Percentiles rank a stretch among this genome's conserved stretches.
These are phyloP conservation scores for Phlyctochytrium planicorne DNA, from an alignment of 192 early-diverging fungal genomes.

Conservation along the genomic window DNA sequence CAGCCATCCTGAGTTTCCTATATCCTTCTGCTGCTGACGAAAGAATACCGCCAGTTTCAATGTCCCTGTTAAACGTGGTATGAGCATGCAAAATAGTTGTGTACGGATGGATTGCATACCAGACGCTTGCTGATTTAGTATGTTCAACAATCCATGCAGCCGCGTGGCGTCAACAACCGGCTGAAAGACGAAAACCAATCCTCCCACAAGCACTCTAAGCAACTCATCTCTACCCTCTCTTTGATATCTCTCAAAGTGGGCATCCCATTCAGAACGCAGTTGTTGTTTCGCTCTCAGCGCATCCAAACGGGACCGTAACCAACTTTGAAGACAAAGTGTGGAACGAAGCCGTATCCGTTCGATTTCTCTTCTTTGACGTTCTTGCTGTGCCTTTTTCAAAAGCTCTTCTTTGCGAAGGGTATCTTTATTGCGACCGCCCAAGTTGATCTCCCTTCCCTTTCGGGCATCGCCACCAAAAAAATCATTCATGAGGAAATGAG, in stretches of 20 bases:
- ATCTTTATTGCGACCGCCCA: constrained; percentile 69
- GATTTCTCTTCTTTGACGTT: constrained; percentile 67
- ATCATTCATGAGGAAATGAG: too few species aligned
- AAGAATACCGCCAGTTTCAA: too few species aligned
- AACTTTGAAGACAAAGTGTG: constrained; percentile 67
- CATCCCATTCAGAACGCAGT: neutral
- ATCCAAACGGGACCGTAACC: constrained; percentile 3
- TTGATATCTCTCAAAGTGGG: neutral
- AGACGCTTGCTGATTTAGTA: too few species aligned
- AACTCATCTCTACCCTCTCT: neutral
- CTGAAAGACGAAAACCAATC: neutral
- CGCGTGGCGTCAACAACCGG: neutral
- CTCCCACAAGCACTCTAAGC: neutral
- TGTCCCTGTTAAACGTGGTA: too few species aligned
- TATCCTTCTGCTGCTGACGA: too few species aligned
- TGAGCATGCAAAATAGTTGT: too few species aligned
- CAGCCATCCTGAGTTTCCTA: too few species aligned
- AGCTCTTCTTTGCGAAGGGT: constrained; percentile 68
- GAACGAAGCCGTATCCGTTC: constrained; percentile 60
- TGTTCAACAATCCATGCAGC: too few species aligned
- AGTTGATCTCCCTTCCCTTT: constrained; percentile 71
- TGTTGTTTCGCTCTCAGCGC: neutral
- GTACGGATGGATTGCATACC: too few species aligned
- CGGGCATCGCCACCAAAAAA: constrained; percentile 84
- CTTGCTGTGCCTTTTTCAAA: constrained; percentile 66